Evolutionary conservation across 805 yeast species (phyloP).

Genomic region (Yarrowia osloensis): DNA sequence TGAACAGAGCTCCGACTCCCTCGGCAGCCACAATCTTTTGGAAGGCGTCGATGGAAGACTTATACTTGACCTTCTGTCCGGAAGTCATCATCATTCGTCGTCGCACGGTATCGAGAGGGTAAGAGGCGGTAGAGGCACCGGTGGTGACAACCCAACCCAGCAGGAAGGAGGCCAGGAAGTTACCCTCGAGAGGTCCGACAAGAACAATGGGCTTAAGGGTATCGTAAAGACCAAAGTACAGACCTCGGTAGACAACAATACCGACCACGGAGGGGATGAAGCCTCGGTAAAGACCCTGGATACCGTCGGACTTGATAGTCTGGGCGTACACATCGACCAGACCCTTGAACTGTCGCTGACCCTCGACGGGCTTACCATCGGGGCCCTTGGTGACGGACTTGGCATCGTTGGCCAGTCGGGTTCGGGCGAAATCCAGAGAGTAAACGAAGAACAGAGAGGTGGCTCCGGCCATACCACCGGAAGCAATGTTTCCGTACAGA

Average conservation of each 20-base stretch:
- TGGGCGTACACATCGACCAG: constrained; percentile 93
- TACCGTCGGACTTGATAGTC: constrained; percentile 93
- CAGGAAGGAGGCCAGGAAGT: constrained; percentile 91
- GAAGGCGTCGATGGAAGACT: constrained; percentile 94
- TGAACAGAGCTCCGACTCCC: constrained; percentile 90
- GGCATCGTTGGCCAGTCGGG: constrained; percentile 93
- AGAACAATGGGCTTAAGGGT: constrained; percentile 92
- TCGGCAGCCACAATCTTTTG: constrained; percentile 90
- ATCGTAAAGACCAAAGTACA: constrained; percentile 97
- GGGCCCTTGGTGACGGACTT: constrained; percentile 55
- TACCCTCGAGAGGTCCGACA: constrained; percentile 92
- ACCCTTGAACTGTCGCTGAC: constrained; percentile 97
- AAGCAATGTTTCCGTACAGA: constrained; percentile 90
- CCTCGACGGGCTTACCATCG: constrained; percentile 64
- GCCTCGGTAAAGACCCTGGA: constrained; percentile 99
- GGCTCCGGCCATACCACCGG: constrained; percentile 99
- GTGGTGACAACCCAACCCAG: constrained; percentile 98
- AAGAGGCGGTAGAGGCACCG: constrained; percentile 97
- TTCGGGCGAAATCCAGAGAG: constrained; percentile 98
- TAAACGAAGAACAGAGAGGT: constrained; percentile 87
- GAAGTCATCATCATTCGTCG: constrained; percentile 99
- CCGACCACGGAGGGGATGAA: constrained; percentile 98
- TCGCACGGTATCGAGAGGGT: constrained; percentile 98
- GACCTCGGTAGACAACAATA: constrained; percentile 98
- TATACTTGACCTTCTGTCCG: constrained; percentile 96